Base-by-base conservation (phyloP, 163 green algal species). In the Scenedesmus sp. region DNA sequence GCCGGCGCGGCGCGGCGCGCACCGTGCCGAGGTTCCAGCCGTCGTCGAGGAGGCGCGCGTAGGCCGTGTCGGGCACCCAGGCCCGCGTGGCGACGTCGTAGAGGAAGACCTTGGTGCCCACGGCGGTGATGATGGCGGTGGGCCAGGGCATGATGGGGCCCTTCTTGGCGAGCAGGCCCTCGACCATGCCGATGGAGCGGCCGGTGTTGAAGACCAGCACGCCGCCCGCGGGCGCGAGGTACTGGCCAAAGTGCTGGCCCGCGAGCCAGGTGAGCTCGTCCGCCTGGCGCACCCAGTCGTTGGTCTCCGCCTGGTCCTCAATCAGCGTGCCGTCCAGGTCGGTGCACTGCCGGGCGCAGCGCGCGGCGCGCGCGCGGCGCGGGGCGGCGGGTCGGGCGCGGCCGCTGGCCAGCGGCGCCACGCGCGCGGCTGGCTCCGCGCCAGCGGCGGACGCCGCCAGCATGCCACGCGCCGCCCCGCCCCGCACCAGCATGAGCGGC, bases 311-410 rank as follows among this genome's bases (percentile, higher is more conserved):
- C 24, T 42, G 24, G n/a, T 77, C 69, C 53, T 77, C 69, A 24
- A 77, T 77, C 69, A 77, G 69, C 14, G 69, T 77, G 34, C 69
- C 69, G 29, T 77, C 69, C 26, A 77, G 69, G 53, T 77, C 69
- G 4, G 69, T 77, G 53, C 69, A 77, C 69, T 77, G 69, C 7
- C 9, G 51, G 47, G 47, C 14, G 47, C 14, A 17, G 47, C 14
- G 47, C 14, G 47, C 14, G 47, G 47, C 14, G 47, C n/a, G 17
- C 14, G 47, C 14, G 47, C 14, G 47, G 47, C 47, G 47, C 14
- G 47, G 47, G 47, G 47, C 14, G 14, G 47, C 47, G 17, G 17
- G 47, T 56, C 47, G 17, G 47, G n/a, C n/a, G n/a, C n/a, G n/a
- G n/a, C n/a, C n/a, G n/a, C n/a, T n/a, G n/a, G n/a, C n/a, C n/a